Evolutionary conservation across 2,329 filamentous ascomycete genomes (phyloP).

Genomic region (Paracamarosporium sp.): DNA sequence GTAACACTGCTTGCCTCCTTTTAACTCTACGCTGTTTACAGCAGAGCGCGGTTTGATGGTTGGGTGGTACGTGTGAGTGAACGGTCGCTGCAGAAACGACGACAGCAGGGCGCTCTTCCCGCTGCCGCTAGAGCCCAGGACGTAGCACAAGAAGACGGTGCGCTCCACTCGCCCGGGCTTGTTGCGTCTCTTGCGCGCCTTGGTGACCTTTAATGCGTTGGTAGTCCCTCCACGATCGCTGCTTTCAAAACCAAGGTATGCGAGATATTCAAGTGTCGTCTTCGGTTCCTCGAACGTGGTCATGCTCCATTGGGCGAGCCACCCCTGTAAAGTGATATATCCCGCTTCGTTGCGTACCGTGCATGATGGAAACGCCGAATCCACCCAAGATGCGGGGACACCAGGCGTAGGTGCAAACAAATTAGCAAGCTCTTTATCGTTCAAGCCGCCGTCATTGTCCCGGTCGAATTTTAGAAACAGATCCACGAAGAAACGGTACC

Average conservation of each 20-base stretch:
- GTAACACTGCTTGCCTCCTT: constrained; percentile 96
- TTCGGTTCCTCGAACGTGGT: constrained; percentile 96
- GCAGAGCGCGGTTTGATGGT: constrained; percentile 94
- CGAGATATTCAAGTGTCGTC: constrained; percentile 93
- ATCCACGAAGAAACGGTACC: constrained; percentile 97
- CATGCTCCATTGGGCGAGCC: constrained; percentile 99
- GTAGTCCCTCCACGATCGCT: constrained; percentile 74
- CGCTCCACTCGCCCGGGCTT: constrained; percentile 86
- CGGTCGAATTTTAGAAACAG: constrained; percentile 94
- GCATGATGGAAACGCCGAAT: constrained; percentile 88
- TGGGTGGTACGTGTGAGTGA: constrained; percentile 82
- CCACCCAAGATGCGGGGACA: constrained; percentile 83
- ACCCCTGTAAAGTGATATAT: constrained; percentile 93
- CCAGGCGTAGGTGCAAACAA: constrained; percentile 94
- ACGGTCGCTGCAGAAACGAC: constrained; percentile 87
- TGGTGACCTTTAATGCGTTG: constrained; percentile 90
- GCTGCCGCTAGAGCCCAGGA: constrained; percentile 82
- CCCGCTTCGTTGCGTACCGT: constrained; percentile 96
- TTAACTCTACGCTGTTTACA: constrained; percentile 95
- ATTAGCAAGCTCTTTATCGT: constrained; percentile 81
- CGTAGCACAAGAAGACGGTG: constrained; percentile 92
- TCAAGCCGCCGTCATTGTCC: constrained; percentile 95
- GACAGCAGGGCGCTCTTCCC: constrained; percentile 93
- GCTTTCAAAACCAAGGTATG: constrained; percentile 93
- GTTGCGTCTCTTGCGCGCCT: constrained; percentile 83